Evolutionary conservation across 495 filamentous ascomycete species (phyloP), one percentile per base, ranked within the genome.

Genomic region (Halenospora varia): DNA sequence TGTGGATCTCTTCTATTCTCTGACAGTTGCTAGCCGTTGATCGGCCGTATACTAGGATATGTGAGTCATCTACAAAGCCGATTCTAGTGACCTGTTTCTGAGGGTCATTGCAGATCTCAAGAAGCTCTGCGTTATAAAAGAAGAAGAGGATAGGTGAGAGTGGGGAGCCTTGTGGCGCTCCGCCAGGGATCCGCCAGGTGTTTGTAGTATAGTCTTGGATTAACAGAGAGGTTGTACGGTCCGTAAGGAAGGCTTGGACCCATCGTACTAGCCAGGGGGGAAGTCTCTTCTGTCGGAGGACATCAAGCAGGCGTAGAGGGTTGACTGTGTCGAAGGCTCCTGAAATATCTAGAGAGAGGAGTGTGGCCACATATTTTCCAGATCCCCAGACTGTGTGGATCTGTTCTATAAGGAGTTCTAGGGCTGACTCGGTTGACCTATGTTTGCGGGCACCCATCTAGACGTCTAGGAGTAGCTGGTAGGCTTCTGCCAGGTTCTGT

Each of bases 101-200:
- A 24, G 57, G 45, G 20, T 29, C 22, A 17, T 56, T 47, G 29
- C n/a, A 35, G 8, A 41, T 48, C 49, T 65, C 25, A 15, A 70
- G 58, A 9, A 69, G 62, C 51, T 70, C 62, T 9, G 64, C 62
- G 44, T 70, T 70, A 49, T 65, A 70, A 59, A 70, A 69, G 18
- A 70, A 59, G 54, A 65, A 69, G 8, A 70, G 59, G 42, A 67
- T 70, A 23, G 59, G 59, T 3, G 59, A 62, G 40, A 70, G 61
- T 23, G 56, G 65, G 11, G 61, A 70, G 26, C 64, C 59, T 59
- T 69, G 60, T 6, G 62, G 67, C 15, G 50, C 48, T 2, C 47
- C 46, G 23, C 42, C 48, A 2, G 22, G 40, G 8, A 42, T 50
- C 18, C 42, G 10, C 20, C 22, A 57, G 2, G 10, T 25, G 20